Evolutionary conservation across 257 asterid species (phyloP).

Genomic region (Solanum pennellii): DNA sequence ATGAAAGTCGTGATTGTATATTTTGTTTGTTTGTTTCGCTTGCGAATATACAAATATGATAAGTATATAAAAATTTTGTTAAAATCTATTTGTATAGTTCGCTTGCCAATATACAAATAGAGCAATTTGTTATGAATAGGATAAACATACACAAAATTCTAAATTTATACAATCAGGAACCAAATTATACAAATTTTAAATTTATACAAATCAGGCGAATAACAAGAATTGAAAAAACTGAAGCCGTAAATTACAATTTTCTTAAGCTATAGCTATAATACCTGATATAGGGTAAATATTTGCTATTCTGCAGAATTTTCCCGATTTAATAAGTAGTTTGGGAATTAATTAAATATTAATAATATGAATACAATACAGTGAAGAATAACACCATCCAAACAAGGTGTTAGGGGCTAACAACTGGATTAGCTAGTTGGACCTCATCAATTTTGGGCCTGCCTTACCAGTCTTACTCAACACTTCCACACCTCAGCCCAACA

Average conservation of each 20-base stretch:
- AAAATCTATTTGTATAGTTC: too few relatives aligned
- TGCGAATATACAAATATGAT: too few relatives aligned
- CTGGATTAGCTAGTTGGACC: neutral
- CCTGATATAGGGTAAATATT: neutral
- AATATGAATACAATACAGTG: neutral
- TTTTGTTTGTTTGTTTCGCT: too few relatives aligned
- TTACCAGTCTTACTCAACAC: neutral
- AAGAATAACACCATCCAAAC: neutral
- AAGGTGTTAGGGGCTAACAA: neutral
- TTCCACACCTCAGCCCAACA: neutral
- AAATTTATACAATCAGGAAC: too few relatives aligned
- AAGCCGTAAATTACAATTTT: too few relatives aligned
- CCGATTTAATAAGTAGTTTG: neutral
- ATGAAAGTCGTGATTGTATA: neutral
- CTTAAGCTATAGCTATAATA: rapidly evolving
- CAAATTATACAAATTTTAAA: too few relatives aligned
- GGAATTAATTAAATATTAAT: neutral
- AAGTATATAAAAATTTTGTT: too few relatives aligned
- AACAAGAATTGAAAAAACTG: neutral
- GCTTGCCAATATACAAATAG: too few relatives aligned
- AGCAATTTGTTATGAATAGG: neutral
- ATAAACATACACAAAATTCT: neutral
- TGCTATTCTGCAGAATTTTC: neutral
- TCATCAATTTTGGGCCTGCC: neutral
- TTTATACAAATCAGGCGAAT: too few relatives aligned